Percentiles rank a stretch among this genome's conserved stretches.
phyloP scores from a whole-genome alignment of 2,329 filamentous ascomycete species.

The Claviceps fusiformis region DNA sequence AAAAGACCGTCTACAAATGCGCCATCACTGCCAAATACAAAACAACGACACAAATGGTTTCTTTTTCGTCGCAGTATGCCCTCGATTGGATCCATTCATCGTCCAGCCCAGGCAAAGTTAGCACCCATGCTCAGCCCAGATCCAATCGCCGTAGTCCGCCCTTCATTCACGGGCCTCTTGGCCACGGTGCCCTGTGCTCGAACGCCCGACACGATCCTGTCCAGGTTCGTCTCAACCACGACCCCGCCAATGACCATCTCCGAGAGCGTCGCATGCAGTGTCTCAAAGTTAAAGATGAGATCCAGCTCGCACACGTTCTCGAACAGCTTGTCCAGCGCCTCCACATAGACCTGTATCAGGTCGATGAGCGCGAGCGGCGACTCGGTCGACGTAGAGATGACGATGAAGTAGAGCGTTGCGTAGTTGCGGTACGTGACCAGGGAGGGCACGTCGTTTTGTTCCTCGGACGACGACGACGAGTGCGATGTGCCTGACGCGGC shows the following conservation, averaged over 20 bases:
- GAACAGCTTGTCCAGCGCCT: constrained; percentile 85
- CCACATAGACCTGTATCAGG: constrained; percentile 95
- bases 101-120: constrained; percentile 41
- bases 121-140: constrained; percentile 41
- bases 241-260: constrained; percentile 96
- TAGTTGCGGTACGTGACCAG: constrained; percentile 98
- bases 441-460: constrained; percentile 77
- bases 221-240: constrained; percentile 81
- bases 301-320: constrained; percentile 98
- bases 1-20: background rate
- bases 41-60: background rate
- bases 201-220: constrained; percentile 78
- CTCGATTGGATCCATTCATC: constrained; percentile 11
- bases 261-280: constrained; percentile 73
- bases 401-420: constrained; percentile 94
- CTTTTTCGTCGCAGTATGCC: too few species aligned
- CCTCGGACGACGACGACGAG: constrained; percentile 45
- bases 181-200: constrained; percentile 62
- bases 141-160: constrained; percentile 31
- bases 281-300: constrained; percentile 98
- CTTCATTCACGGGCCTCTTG: constrained; percentile 66
- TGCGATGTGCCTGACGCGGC: constrained; percentile 48
- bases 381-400: constrained; percentile 93
- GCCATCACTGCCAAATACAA: background rate
- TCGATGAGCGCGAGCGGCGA: constrained; percentile 91